A percentile compares a stretch with the other conserved stretches of the same genome.
Conservation (phyloP, 2,329 filamentous ascomycete species). For the Teratosphaeriaceae sp. region DNA sequence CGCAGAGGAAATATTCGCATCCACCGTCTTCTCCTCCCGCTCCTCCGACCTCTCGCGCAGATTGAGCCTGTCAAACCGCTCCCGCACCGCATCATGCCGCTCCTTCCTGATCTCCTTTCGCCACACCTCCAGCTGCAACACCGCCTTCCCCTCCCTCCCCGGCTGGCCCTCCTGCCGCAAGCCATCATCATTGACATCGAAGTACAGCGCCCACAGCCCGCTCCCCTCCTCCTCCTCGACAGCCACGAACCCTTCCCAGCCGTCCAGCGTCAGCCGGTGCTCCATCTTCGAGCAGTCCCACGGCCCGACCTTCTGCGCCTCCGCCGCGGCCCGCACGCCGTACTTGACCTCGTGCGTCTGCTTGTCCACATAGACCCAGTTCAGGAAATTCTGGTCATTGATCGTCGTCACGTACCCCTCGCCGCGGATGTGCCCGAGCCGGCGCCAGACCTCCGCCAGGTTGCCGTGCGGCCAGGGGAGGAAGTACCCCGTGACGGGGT, state of each 20-base stretch:
- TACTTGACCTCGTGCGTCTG: constrained; percentile 57
- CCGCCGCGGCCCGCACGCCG: constrained; percentile 50
- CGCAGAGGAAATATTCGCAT: constrained; percentile 2
- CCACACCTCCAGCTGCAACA: constrained; percentile 27
- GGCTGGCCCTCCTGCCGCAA: constrained; percentile 25
- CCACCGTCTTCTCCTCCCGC: constrained; percentile 14
- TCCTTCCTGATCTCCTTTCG: constrained; percentile 23
- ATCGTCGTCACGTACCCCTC: constrained; percentile 42
- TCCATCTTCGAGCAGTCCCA: constrained; percentile 75
- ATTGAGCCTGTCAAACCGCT: too few relatives aligned
- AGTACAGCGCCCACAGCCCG: constrained; percentile 47
- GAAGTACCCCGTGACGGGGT: constrained; percentile 39
- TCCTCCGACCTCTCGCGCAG: constrained; percentile 17
- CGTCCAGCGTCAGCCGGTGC: constrained; percentile 47
- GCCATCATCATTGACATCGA: constrained; percentile 41
- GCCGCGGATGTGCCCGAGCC: constrained; percentile 33
- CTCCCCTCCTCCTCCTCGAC: constrained; percentile 40
- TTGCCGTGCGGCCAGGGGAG: constrained; percentile 42
- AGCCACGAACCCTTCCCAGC: constrained; percentile 51
- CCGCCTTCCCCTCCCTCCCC: constrained; percentile 20
- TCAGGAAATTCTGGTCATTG: constrained; percentile 53
- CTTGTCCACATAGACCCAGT: constrained; percentile 61
- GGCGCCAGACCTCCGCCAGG: constrained; percentile 25
- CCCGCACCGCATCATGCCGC: constrained; percentile 17
- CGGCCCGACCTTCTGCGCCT: constrained; percentile 66